These are phyloP conservation scores for Pseudoscleropodium purum DNA, from an alignment of 225 moss, liverwort and hornwort genomes.

Conservation along the genomic window DNA sequence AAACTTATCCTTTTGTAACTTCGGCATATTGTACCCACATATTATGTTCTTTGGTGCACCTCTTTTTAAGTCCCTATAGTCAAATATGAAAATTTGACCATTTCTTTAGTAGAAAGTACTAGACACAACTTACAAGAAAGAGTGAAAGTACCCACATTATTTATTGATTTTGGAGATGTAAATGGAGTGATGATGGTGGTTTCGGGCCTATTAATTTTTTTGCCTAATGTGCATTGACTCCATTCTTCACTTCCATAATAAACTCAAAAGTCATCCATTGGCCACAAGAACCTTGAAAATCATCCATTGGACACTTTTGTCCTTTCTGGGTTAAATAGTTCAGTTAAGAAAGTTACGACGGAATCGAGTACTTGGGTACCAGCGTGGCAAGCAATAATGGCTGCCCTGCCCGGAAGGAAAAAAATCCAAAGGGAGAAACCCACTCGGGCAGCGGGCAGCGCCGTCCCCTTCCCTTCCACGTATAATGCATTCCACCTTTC, in stretches of 20 bases:
- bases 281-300: not conserved
- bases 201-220: not conserved
- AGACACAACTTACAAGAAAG: too few species aligned
- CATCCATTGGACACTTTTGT: too few species aligned
- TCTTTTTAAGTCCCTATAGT: too few species aligned
- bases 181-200: rapidly evolving
- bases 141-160: too few species aligned
- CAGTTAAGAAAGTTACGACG: not conserved
- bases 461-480: not conserved
- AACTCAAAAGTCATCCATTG: not conserved
- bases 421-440: not conserved
- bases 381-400: not conserved
- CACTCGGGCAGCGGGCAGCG: not conserved
- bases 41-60: too few species aligned
- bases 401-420: not conserved
- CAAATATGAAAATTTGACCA: too few species aligned
- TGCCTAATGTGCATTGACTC: not conserved
- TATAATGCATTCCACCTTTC: not conserved
- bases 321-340: not conserved
- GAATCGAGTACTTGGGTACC: not conserved
- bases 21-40: too few species aligned
- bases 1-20: too few species aligned
- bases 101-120: too few species aligned
- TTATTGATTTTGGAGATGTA: not conserved
- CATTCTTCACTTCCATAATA: not conserved